phyloP scores from a whole-genome alignment of 2,329 filamentous ascomycete genomes.

The Alternaria sp. region DNA sequence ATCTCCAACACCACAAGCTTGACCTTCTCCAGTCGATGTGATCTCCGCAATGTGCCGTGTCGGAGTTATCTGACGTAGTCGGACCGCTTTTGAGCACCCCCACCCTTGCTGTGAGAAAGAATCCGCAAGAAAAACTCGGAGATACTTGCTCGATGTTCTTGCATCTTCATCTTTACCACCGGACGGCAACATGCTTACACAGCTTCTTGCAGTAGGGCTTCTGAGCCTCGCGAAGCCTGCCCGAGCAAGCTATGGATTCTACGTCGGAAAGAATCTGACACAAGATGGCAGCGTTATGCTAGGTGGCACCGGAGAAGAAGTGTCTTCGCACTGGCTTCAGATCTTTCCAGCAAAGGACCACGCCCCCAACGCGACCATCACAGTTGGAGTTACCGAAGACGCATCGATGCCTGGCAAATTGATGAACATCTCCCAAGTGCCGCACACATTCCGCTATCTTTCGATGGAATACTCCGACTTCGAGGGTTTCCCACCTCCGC shows the following conservation, averaged over 20 bases:
- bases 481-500: conserved; percentile 52
- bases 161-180: not conserved
- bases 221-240: conserved; percentile 14
- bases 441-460: conserved; percentile 43
- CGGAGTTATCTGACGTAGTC: not conserved
- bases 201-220: conserved; percentile 4
- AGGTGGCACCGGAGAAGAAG: conserved; percentile 57
- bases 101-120: conserved; percentile 1
- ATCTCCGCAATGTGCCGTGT: not conserved
- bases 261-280: conserved; percentile 56
- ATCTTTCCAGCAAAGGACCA: conserved; percentile 53
- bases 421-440: conserved; percentile 44
- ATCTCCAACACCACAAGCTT: not conserved
- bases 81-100: not conserved
- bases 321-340: conserved; percentile 57
- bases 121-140: not conserved
- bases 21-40: not conserved
- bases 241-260: conserved; percentile 57
- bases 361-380: conserved; percentile 50
- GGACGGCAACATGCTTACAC: conserved; percentile 7
- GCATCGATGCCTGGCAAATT: conserved; percentile 46
- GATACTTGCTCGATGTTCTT: not conserved
- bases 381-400: conserved; percentile 51
- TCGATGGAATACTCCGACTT: conserved; percentile 50
- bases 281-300: conserved; percentile 52